Conservation (phyloP, 2,329 filamentous ascomycete genomes). For the Penicillium sp. region DNA sequence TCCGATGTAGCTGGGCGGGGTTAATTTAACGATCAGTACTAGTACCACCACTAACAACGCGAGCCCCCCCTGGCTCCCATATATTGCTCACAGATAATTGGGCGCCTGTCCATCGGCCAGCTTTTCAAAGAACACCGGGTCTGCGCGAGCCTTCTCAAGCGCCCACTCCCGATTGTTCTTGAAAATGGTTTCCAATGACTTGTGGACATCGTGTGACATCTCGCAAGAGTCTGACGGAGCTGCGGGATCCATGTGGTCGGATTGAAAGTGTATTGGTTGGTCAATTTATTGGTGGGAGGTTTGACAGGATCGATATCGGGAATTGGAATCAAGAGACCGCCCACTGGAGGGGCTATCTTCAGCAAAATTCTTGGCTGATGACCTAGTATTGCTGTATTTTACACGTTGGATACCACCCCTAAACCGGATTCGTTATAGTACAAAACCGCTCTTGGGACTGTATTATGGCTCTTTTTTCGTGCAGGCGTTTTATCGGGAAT, state of each 20-base stretch:
- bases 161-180: conserved; percentile 70
- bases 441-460: background rate
- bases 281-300: background rate
- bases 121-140: conserved; percentile 67
- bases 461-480: background rate
- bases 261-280: background rate
- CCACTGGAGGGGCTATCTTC: background rate
- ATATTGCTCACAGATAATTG: conserved; percentile 58
- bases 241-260: background rate
- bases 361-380: background rate
- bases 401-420: background rate
- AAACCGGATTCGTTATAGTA: background rate
- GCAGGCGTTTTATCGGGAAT: background rate
- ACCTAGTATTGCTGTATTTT: background rate
- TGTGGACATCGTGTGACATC: background rate
- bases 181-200: conserved; percentile 54
- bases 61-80: background rate
- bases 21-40: background rate
- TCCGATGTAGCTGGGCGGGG: conserved; percentile 33
- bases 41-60: background rate
- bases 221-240: background rate
- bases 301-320: background rate
- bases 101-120: conserved; percentile 66
- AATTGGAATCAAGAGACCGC: background rate
- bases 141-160: conserved; percentile 54